Evolutionary conservation across 2,329 filamentous ascomycete species (phyloP).

Genomic region (Trichoderma pleuroti): DNA sequence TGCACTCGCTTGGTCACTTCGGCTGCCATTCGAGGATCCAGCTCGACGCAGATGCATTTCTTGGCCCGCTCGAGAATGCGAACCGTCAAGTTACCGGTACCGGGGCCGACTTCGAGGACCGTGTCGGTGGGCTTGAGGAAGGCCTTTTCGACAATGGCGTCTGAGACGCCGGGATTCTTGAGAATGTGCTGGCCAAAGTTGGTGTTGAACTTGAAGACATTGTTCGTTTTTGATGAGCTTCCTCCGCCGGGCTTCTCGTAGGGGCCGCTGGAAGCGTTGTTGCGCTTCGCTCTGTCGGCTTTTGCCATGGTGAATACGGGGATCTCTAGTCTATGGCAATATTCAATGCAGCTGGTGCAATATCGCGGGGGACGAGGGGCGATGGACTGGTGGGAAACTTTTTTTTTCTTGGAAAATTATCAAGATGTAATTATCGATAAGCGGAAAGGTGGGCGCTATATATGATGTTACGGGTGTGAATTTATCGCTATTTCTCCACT

Average conservation of each 20-base stretch:
- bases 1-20: constrained; percentile 93
- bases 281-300: constrained; percentile 50
- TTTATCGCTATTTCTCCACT: not conserved
- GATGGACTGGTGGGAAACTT: constrained; percentile 21
- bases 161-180: constrained; percentile 83
- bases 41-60: constrained; percentile 77
- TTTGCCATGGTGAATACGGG: constrained; percentile 47
- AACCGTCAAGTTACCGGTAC: constrained; percentile 84
- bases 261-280: constrained; percentile 41
- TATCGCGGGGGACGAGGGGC: constrained; percentile 19
- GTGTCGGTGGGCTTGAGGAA: constrained; percentile 85
- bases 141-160: constrained; percentile 69
- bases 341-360: constrained; percentile 18
- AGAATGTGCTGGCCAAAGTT: constrained; percentile 84
- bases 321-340: constrained; percentile 14
- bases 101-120: constrained; percentile 89
- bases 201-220: constrained; percentile 97
- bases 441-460: not conserved
- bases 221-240: constrained; percentile 54
- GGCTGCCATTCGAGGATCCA: constrained; percentile 94
- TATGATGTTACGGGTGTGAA: not conserved
- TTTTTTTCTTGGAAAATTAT: constrained; percentile 19
- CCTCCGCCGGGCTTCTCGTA: constrained; percentile 40
- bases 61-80: constrained; percentile 85
- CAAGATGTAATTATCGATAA: constrained; percentile 26